A percentile compares a stretch with the other conserved stretches of the same genome.
phyloP scores from a whole-genome alignment of 768 basidiomycete genomes.

The Tylopilus balloui region DNA sequence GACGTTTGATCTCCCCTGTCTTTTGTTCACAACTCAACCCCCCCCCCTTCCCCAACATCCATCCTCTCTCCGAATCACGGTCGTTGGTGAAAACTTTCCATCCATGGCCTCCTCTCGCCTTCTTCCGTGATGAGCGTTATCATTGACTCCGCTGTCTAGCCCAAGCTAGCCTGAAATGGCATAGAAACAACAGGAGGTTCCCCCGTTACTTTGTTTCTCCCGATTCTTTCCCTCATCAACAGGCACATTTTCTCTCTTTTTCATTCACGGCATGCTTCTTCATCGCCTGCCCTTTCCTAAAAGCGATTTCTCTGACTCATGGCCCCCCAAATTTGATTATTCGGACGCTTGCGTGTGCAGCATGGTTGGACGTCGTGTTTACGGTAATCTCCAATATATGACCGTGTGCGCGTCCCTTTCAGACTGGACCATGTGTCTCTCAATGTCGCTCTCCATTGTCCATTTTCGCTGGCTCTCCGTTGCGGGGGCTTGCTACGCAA shows the following conservation, averaged over 20 bases:
- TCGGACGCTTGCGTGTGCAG: conserved; percentile 9
- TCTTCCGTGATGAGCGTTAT: conserved; percentile 14
- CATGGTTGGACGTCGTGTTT: neutral
- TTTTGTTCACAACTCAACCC: conserved; percentile 1
- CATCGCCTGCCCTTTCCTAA: conserved; percentile 12
- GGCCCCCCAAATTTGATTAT: conserved; percentile 16
- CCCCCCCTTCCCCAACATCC: neutral
- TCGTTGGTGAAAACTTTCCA: neutral
- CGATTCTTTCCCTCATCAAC: neutral
- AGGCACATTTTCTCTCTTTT: neutral
- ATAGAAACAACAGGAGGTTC: conserved; percentile 20
- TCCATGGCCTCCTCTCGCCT: conserved; percentile 10
- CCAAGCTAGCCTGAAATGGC: conserved; percentile 16
- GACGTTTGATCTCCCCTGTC: conserved; percentile 9
- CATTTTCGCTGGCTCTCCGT: neutral
- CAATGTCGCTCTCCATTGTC: neutral
- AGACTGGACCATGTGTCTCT: neutral
- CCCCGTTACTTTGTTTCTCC: conserved; percentile 13
- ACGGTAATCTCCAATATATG: conserved; percentile 6
- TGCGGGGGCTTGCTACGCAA: no score
- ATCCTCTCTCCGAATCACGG: neutral
- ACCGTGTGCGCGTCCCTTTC: no score
- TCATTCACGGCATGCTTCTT: neutral
- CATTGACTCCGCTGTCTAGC: conserved; percentile 11
- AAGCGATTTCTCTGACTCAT: neutral